Base-by-base conservation (phyloP, 371 early-diverging fungal genomes). In the Batkoa obscura region DNA sequence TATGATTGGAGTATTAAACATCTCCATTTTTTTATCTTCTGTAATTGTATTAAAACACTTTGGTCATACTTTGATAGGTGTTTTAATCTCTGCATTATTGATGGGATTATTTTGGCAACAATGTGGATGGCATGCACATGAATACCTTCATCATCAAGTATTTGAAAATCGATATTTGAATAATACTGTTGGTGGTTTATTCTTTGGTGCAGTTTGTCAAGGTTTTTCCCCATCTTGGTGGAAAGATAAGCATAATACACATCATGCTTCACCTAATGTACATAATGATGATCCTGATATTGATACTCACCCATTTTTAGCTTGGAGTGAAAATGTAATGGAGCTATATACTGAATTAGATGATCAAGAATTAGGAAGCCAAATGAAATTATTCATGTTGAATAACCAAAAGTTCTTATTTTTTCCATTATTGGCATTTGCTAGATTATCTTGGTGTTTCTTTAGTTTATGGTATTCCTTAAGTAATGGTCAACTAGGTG, bases 181-280 rank as follows among this genome's bases (percentile, higher is more conserved):
- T 56, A 76, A 84, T 62, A 51, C 69, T 13, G 43, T 81, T 38
- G 80, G 84, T 4, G 76, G 79, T 59, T 38, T 31, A 8, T 74
- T 88, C 59, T 63, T 83, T 43, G 90, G 90, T 52, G 82, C 82
- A 61, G 70, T 86, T 50, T 79, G 74, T 66, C 86, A 85, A 62
- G 88, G 86, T 0, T 82, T 84, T 60, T 78, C 79, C 17, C 72
- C 81, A 4, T 73, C 75, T 17, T 81, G 80, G 83, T 90, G 90
- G 90, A 86, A 86, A 67, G 76, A 88, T 68, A 88, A 90, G 74
- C 90, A 90, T 72, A 84, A 81, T 69, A 86, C 88, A 6, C 90
- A 90, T 62, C 90, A 90, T 64, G 80, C 80, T 9, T 76, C 79
- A 3, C 84, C 88, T 56, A 90, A 90, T 60, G 79, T 90, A 54